Evolutionary conservation across 768 basidiomycete species (phyloP).

Genomic region (Rhodotorula kratochvilovae): DNA sequence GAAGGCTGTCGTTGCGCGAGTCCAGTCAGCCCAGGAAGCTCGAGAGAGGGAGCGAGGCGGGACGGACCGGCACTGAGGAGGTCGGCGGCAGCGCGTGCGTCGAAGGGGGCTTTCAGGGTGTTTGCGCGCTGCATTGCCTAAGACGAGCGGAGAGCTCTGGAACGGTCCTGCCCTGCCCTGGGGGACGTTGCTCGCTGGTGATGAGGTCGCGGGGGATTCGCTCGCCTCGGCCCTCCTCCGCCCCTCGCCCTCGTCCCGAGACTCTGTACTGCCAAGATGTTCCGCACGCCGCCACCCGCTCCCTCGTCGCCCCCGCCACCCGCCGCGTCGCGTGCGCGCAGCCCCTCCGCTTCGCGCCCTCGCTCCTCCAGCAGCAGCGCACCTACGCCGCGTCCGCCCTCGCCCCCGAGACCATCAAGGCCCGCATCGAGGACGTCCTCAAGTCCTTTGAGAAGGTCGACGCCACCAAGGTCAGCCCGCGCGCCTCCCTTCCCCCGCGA

Average conservation of each 20-base stretch:
- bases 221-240: background rate
- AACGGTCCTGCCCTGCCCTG: too few species aligned
- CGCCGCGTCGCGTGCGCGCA: slow-evolving; percentile 16
- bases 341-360: slow-evolving; percentile 10
- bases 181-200: background rate
- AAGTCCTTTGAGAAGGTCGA: slow-evolving; percentile 87
- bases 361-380: slow-evolving; percentile 22
- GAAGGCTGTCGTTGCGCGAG: slow-evolving; percentile 3
- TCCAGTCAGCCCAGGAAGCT: background rate
- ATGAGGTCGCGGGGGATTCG: background rate
- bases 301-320: slow-evolving; percentile 17
- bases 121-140: background rate
- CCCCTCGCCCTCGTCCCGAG: background rate
- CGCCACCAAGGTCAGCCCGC: slow-evolving; percentile 57
- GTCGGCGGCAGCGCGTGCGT: background rate
- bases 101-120: background rate
- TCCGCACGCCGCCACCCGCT: slow-evolving; percentile 35
- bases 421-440: slow-evolving; percentile 73
- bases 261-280: background rate
- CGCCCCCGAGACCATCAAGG: slow-evolving; percentile 63
- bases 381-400: slow-evolving; percentile 48
- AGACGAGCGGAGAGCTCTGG: too few species aligned
- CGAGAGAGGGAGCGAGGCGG: too few species aligned
- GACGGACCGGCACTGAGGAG: slow-evolving; percentile 10
- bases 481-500: background rate